phyloP scores from a whole-genome alignment of 2,329 filamentous ascomycete species.

The Microdochium bolleyi region DNA sequence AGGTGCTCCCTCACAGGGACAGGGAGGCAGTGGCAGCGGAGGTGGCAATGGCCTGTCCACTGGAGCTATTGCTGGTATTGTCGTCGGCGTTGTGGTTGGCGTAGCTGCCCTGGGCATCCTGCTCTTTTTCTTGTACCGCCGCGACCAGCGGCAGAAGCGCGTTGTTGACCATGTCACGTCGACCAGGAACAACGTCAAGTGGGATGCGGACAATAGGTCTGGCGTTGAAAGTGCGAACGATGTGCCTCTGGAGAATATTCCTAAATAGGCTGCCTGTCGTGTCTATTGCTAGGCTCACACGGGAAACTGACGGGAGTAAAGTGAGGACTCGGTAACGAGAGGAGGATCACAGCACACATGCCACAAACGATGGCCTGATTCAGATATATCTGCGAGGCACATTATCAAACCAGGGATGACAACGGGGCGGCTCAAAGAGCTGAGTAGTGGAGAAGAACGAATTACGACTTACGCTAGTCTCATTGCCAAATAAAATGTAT shows the following conservation, averaged over 20 bases:
- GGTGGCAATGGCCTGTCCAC: not conserved
- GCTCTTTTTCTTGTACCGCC: constrained; percentile 3
- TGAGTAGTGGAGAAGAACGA: too few species aligned
- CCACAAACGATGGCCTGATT: too few species aligned
- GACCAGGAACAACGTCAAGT: constrained; percentile 2
- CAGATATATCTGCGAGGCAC: too few species aligned
- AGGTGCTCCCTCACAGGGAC: not conserved
- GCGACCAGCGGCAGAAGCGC: constrained; percentile 2
- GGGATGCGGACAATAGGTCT: not conserved
- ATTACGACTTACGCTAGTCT: too few species aligned
- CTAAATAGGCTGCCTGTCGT: not conserved
- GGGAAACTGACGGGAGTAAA: too few species aligned
- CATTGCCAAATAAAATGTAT: too few species aligned
- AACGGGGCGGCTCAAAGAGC: too few species aligned
- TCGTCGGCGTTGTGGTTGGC: constrained; percentile 1
- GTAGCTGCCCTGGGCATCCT: not conserved
- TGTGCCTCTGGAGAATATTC: not conserved
- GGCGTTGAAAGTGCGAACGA: not conserved
- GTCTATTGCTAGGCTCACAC: too few species aligned
- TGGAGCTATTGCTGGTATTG: constrained; percentile 2
- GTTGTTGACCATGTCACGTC: constrained; percentile 1
- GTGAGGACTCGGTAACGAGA: too few species aligned
- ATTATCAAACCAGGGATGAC: too few species aligned
- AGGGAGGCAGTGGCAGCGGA: not conserved
- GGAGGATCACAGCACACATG: too few species aligned